Conservation (phyloP, 129 eudicot species). For the Cynara cardunculus region DNA sequence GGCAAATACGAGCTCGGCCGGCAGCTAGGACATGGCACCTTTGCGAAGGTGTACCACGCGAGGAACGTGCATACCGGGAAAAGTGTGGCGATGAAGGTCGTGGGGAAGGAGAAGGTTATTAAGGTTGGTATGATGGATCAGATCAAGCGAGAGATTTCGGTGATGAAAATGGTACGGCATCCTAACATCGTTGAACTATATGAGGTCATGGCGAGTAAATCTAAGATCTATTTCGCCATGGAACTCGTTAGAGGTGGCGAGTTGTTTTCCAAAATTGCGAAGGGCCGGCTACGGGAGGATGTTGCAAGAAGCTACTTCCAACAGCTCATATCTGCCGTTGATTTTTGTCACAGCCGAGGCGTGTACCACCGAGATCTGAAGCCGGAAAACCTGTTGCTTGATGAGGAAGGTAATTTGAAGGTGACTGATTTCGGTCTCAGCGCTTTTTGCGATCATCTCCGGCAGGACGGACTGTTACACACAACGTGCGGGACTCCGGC, state of each 20-base stretch:
- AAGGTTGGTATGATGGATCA: constrained; percentile 42
- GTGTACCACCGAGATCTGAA: constrained; percentile 41
- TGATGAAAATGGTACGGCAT: constrained; percentile 38
- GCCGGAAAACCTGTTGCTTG: constrained; percentile 32
- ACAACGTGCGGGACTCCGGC: constrained; percentile 42
- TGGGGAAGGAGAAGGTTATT: constrained; percentile 37
- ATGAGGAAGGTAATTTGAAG: constrained; percentile 39
- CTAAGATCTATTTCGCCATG: constrained; percentile 43
- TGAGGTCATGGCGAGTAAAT: constrained; percentile 41
- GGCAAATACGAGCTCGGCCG: constrained; percentile 41
- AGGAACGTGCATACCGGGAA: constrained; percentile 31
- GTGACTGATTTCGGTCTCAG: constrained; percentile 40
- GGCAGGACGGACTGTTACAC: constrained; percentile 39
- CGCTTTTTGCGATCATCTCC: constrained; percentile 36
- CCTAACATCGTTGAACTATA: constrained; percentile 37
- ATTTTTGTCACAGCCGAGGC: constrained; percentile 40
- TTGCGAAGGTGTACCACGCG: constrained; percentile 39
- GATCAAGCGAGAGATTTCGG: constrained; percentile 36
- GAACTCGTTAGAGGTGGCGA: constrained; percentile 41
- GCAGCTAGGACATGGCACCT: constrained; percentile 36
- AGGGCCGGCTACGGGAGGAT: constrained; percentile 31
- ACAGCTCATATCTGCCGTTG: constrained; percentile 35
- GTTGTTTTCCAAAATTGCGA: constrained; percentile 31
- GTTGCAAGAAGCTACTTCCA: constrained; percentile 40
- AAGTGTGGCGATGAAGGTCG: constrained; percentile 36